A percentile compares a stretch with the other conserved stretches of the same genome.
These are phyloP conservation scores for Melastoma malabathricum DNA, from an alignment of 345 rosid genomes.

Conservation along the genomic window DNA sequence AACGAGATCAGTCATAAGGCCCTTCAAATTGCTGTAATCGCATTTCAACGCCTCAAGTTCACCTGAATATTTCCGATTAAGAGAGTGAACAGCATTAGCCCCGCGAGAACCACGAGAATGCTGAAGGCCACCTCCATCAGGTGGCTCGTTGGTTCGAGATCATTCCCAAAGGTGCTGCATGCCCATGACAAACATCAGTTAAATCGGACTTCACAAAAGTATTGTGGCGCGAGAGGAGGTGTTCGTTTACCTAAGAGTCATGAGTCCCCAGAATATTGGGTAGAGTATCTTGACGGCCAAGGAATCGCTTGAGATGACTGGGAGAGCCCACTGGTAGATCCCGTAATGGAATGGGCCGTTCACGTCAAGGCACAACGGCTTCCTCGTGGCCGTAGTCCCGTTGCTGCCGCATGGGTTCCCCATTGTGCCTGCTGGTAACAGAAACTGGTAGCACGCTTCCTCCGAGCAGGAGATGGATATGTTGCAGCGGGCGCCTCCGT, in stretches of 20 bases:
- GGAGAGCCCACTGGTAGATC: conserved; percentile 64
- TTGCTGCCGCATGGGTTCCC: conserved; percentile 46
- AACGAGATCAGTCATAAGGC: background rate
- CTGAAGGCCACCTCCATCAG: conserved; percentile 72
- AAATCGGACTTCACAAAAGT: too few species aligned
- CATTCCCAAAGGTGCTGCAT: conserved; percentile 71
- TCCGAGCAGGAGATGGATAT: conserved; percentile 55
- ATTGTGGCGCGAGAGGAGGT: too few species aligned
- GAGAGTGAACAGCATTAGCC: conserved; percentile 70
- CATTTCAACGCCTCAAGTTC: background rate
- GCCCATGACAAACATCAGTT: background rate
- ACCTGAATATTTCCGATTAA: conserved; percentile 87
- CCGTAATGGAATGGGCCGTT: conserved; percentile 58
- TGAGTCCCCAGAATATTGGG: conserved; percentile 86
- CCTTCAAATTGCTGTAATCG: background rate
- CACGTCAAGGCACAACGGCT: conserved; percentile 54
- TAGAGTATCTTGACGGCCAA: conserved; percentile 65
- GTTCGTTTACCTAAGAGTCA: conserved; percentile 62
- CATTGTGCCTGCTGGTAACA: conserved; percentile 13
- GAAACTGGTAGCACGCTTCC: conserved; percentile 41
- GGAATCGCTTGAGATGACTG: conserved; percentile 77
- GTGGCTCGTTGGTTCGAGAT: conserved; percentile 70
- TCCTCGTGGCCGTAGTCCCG: conserved; percentile 20
- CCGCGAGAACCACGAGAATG: conserved; percentile 59
- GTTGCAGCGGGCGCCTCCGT: conserved; percentile 27